phyloP scores from a whole-genome alignment of 345 rosid genomes.

The Rhodamnia rubescens region DNA sequence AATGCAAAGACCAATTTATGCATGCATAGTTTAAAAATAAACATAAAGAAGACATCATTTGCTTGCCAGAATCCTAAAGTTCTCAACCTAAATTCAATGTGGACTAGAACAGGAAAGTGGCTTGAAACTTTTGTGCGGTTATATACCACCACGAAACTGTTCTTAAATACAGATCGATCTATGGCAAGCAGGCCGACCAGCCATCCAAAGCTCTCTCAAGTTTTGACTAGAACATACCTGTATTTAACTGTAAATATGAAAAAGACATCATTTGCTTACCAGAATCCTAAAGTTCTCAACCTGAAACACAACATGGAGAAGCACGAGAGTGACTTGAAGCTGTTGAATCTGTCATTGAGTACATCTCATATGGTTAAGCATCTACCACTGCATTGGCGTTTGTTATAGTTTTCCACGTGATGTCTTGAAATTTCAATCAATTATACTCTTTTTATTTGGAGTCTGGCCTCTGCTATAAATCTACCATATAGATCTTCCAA shows the following conservation, averaged over 20 bases:
- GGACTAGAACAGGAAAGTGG: background rate
- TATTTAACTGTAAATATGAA: background rate
- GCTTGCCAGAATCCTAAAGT: background rate
- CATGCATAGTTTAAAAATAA: background rate
- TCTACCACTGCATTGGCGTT: background rate
- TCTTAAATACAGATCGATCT: background rate
- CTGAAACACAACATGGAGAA: background rate
- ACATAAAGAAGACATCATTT: background rate
- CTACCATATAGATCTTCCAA: background rate
- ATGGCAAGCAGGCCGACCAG: background rate
- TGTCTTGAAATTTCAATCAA: background rate
- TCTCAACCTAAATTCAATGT: background rate
- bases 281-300: background rate
- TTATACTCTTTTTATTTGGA: background rate
- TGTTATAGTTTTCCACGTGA: background rate
- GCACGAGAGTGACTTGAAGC: background rate
- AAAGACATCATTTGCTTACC: background rate
- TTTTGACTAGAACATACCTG: background rate
- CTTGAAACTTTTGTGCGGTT: background rate
- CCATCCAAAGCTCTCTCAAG: background rate
- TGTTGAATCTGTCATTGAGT: background rate
- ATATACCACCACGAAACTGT: background rate
- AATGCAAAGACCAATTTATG: background rate
- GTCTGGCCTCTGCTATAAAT: background rate
- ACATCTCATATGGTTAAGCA: too few relatives aligned